A percentile compares a stretch with the other conserved stretches of the same genome.
Evolutionary conservation across 2,329 filamentous ascomycete genomes (phyloP).

Genomic region (Hypoxylon sp.): DNA sequence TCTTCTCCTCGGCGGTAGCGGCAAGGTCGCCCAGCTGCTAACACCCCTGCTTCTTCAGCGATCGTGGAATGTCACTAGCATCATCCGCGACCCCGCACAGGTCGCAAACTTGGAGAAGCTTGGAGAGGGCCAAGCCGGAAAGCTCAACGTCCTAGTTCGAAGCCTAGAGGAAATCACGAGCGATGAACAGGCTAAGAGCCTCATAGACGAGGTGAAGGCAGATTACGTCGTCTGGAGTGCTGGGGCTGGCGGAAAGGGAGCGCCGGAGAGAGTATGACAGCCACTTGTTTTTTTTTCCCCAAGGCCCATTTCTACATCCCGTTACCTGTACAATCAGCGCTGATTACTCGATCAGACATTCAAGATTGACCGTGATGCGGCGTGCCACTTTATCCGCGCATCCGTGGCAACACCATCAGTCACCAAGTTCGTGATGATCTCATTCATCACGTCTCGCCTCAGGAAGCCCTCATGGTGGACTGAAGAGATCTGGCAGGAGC

Average conservation of each 20-base stretch:
- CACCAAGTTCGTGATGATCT: conserved; percentile 75
- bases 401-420: conserved; percentile 68
- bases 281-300: not conserved
- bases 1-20: conserved; percentile 84
- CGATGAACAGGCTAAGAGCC: conserved; percentile 71
- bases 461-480: conserved; percentile 68
- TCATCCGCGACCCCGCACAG: conserved; percentile 82
- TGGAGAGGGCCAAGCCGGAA: conserved; percentile 70
- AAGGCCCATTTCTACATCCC: not conserved
- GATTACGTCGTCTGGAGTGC: conserved; percentile 80
- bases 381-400: conserved; percentile 73
- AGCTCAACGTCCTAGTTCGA: conserved; percentile 77
- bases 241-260: conserved; percentile 74
- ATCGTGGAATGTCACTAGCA: conserved; percentile 82
- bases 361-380: conserved; percentile 67
- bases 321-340: not conserved
- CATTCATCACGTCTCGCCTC: conserved; percentile 70
- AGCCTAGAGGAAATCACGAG: conserved; percentile 80
- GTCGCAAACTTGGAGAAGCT: conserved; percentile 73
- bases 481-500: conserved; percentile 62
- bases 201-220: conserved; percentile 72
- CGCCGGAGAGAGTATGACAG: conserved; percentile 61
- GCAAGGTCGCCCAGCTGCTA: conserved; percentile 81
- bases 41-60: conserved; percentile 82
- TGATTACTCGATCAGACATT: conserved; percentile 46